Evolutionary conservation across 208 protist species (phyloP).

Genomic region (Leishmania lainsoni): DNA sequence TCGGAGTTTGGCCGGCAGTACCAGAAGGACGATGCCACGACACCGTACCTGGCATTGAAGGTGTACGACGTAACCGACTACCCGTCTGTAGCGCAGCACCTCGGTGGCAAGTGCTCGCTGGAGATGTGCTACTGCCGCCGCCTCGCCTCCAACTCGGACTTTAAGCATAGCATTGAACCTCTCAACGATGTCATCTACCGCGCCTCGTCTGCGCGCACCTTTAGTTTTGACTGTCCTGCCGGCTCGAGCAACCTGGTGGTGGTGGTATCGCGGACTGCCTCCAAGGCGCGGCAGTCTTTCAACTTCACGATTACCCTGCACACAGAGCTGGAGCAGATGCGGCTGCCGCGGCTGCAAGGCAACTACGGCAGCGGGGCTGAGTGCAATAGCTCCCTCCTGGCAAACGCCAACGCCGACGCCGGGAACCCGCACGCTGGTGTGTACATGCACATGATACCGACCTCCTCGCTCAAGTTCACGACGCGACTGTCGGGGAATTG

Average conservation of each 20-base stretch:
- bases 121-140: constrained; percentile 78
- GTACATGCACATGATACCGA: constrained; percentile 82
- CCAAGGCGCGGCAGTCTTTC: constrained; percentile 50
- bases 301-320: constrained; percentile 85
- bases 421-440: constrained; percentile 46
- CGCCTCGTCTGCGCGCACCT: constrained; percentile 60
- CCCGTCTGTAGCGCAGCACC: constrained; percentile 73
- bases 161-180: constrained; percentile 46
- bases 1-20: constrained; percentile 66
- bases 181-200: constrained; percentile 68
- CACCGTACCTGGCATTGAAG: constrained; percentile 66
- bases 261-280: constrained; percentile 55
- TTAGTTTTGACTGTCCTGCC: constrained; percentile 84
- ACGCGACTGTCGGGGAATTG: constrained; percentile 49
- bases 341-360: constrained; percentile 24
- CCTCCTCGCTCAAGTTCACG: constrained; percentile 47
- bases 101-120: constrained; percentile 62
- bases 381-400: constrained; percentile 34
- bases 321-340: constrained; percentile 73
- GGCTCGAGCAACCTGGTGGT: constrained; percentile 72
- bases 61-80: constrained; percentile 78
- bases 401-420: constrained; percentile 27
- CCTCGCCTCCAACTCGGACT: constrained; percentile 61
- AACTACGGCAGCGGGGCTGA: constrained; percentile 20
- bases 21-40: constrained; percentile 50